A percentile compares a stretch with the other conserved stretches of the same genome.
phyloP scores from a whole-genome alignment of 164 flowering plant genomes.

The Chloranthus sessilifolius region DNA sequence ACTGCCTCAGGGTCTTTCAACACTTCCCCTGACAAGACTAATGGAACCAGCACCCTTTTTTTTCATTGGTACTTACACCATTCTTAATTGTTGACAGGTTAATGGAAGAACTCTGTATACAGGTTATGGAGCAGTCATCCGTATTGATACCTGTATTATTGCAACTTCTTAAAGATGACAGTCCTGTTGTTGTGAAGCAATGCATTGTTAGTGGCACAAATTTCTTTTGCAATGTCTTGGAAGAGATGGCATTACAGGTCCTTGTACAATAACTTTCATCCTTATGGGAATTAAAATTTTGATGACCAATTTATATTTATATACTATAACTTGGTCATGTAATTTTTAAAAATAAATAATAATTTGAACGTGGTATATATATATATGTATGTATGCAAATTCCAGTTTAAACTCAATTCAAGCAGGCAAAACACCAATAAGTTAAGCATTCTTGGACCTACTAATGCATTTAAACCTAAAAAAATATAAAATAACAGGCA shows the following conservation, averaged over 20 bases:
- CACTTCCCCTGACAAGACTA: too few species aligned
- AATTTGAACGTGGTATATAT: neutral
- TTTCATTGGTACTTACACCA: neutral
- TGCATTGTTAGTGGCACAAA: constrained; percentile 60
- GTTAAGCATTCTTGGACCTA: neutral
- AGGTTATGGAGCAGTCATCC: constrained; percentile 49
- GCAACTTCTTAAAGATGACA: constrained; percentile 46
- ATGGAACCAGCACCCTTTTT: too few species aligned
- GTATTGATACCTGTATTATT: constrained; percentile 52
- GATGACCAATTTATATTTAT: neutral
- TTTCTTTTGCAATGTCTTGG: constrained; percentile 47
- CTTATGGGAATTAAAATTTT: neutral
- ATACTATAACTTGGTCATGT: neutral
- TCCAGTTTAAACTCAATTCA: neutral
- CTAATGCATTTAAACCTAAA: too few species aligned
- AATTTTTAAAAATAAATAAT: too few species aligned
- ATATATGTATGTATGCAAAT: neutral
- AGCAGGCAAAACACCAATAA: neutral
- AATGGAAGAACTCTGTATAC: constrained; percentile 60
- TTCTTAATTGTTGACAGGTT: constrained; percentile 43
- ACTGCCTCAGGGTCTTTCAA: too few species aligned
- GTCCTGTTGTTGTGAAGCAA: constrained; percentile 53
- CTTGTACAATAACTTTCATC: constrained; percentile 1
- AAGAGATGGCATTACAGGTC: constrained; percentile 81
- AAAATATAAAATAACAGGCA: too few species aligned